Evolutionary conservation across 169 alveolate genomes (phyloP).

Genomic region (Theileria annulata): DNA sequence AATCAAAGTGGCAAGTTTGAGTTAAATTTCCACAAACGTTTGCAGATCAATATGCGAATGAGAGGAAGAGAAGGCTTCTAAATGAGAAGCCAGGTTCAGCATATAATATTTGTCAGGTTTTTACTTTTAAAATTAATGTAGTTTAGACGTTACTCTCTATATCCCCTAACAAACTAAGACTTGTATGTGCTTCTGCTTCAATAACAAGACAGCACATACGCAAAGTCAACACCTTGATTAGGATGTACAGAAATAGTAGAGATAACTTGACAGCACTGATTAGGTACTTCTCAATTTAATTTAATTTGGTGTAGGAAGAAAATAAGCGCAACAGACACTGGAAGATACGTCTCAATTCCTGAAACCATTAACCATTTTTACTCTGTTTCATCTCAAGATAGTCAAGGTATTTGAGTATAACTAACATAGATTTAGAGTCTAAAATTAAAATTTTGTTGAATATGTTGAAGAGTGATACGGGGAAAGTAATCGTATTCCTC

Average conservation of each 20-base stretch:
- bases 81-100: constrained; percentile 53
- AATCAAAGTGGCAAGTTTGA: constrained; percentile 56
- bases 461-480: constrained; percentile 13
- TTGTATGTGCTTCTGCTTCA: constrained; percentile 67
- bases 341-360: constrained; percentile 59
- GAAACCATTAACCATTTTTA: constrained; percentile 31
- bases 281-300: constrained; percentile 4
- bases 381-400: constrained; percentile 23
- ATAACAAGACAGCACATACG: constrained; percentile 52
- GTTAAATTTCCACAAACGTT: not conserved
- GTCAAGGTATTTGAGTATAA: constrained; percentile 22
- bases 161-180: constrained; percentile 44
- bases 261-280: constrained; percentile 56
- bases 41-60: constrained; percentile 50
- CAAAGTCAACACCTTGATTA: constrained; percentile 30
- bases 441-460: not conserved
- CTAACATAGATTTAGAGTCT: not conserved
- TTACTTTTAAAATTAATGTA: not conserved
- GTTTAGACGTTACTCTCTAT: constrained; percentile 46
- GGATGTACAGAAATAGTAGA: constrained; percentile 33
- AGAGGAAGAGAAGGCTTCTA: constrained; percentile 16
- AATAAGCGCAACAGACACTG: constrained; percentile 34
- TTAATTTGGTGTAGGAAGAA: constrained; percentile 24
- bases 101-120: constrained; percentile 58
- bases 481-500: constrained; percentile 31